Conservation (phyloP, 2,329 filamentous ascomycete species). For the Onygenales sp. region DNA sequence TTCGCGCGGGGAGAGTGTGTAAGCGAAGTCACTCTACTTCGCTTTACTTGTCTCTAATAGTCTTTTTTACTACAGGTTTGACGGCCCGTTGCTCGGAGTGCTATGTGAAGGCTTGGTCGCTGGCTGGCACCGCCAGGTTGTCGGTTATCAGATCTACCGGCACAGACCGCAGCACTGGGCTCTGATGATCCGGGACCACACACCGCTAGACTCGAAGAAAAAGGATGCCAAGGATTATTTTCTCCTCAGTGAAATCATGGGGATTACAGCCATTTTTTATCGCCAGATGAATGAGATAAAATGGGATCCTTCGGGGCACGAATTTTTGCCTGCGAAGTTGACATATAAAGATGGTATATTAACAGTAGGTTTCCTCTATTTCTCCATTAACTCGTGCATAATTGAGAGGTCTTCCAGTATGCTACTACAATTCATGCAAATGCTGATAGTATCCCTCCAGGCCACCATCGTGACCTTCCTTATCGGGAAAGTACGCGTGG, state of each 20-base stretch:
- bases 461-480: background rate
- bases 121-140: no score
- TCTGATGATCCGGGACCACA: no score
- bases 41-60: no score
- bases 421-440: background rate
- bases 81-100: no score
- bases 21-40: no score
- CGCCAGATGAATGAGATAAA: slow-evolving; percentile 1
- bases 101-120: no score
- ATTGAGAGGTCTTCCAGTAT: no score
- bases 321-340: background rate
- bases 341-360: background rate
- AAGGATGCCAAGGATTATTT: background rate
- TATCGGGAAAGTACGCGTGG: background rate
- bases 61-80: no score
- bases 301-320: background rate
- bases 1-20: no score
- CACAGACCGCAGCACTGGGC: no score
- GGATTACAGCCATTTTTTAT: background rate
- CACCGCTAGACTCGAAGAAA: background rate
- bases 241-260: background rate
- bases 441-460: background rate
- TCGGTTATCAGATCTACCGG: no score
- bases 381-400: background rate
- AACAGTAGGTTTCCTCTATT: background rate